Evolutionary conservation across 495 filamentous ascomycete genomes (phyloP).

Genomic region (Talaromyces nanjingensis): DNA sequence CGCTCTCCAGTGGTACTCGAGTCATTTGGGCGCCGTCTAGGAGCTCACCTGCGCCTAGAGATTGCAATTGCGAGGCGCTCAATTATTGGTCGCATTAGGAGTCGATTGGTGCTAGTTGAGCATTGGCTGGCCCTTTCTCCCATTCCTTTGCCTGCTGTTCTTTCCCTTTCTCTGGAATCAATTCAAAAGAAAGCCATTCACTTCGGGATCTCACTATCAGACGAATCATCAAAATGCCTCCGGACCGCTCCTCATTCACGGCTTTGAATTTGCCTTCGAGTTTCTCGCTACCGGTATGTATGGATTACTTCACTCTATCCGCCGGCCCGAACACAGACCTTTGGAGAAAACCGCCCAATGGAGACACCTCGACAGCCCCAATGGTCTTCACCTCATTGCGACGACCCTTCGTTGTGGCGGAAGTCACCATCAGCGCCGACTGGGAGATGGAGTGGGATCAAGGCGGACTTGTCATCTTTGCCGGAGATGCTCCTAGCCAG

Average conservation of each 20-base stretch:
- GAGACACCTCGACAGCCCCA: slow-evolving; percentile 49
- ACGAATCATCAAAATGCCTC: slow-evolving; percentile 33
- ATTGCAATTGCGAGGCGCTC: not conserved
- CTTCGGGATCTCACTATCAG: not conserved
- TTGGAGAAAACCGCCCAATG: slow-evolving; percentile 47
- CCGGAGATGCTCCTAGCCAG: slow-evolving; percentile 60
- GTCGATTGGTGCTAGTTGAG: not conserved
- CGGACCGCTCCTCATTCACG: slow-evolving; percentile 43
- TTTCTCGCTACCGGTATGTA: slow-evolving; percentile 42
- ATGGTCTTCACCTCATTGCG: slow-evolving; percentile 51
- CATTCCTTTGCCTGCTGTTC: not conserved
- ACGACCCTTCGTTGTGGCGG: slow-evolving; percentile 46
- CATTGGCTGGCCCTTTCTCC: not conserved
- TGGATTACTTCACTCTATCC: slow-evolving; percentile 51
- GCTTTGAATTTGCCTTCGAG: slow-evolving; percentile 41
- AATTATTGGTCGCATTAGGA: not conserved
- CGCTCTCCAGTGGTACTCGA: not conserved
- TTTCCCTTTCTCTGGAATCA: not conserved
- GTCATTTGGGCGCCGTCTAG: not conserved
- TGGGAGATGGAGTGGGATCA: slow-evolving; percentile 60
- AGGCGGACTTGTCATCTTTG: slow-evolving; percentile 69
- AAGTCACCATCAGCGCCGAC: slow-evolving; percentile 53
- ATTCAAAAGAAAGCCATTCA: not conserved
- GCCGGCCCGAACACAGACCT: slow-evolving; percentile 50
- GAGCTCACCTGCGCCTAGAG: not conserved